A percentile compares a stretch with the other conserved stretches of the same genome.
Conservation (phyloP, 106 monocot genomes). For the Allium sativum region DNA sequence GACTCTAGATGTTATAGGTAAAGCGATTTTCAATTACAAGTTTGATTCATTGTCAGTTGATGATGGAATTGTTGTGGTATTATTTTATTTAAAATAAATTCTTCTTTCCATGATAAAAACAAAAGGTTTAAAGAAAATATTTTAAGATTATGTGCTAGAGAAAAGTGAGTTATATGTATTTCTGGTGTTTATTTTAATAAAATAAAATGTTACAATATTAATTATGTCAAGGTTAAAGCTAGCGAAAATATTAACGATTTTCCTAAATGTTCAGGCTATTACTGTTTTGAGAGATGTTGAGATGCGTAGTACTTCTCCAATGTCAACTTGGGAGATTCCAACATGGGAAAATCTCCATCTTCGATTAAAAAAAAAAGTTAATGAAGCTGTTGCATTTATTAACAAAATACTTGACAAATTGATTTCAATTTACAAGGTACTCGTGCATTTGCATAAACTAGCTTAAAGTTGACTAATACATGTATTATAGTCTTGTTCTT, state of each 20-base stretch:
- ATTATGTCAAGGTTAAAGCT: too few species aligned
- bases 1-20: conserved; percentile 90
- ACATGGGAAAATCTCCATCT: conserved; percentile 97
- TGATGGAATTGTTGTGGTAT: conserved; percentile 86
- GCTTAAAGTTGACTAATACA: not conserved
- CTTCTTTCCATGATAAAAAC: not conserved
- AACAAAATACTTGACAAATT: conserved; percentile 69
- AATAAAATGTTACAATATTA: too few species aligned
- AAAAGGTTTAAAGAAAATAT: not conserved
- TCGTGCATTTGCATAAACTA: not conserved
- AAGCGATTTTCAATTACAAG: conserved; percentile 96
- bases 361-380: conserved; percentile 74
- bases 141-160: not conserved
- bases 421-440: conserved; percentile 87
- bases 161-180: not conserved
- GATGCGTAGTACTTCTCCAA: conserved; percentile 70
- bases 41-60: conserved; percentile 90
- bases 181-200: not conserved
- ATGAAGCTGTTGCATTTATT: conserved; percentile 61
- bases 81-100: not conserved
- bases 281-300: conserved; percentile 74
- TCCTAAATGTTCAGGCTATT: conserved; percentile 48
- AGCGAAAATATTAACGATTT: not conserved
- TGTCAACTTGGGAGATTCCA: conserved; percentile 96
- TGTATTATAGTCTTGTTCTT: not conserved